A percentile compares a stretch with the other conserved stretches of the same genome.
phyloP scores from a whole-genome alignment of 441 rosid species.

The Biscutella laevigata region DNA sequence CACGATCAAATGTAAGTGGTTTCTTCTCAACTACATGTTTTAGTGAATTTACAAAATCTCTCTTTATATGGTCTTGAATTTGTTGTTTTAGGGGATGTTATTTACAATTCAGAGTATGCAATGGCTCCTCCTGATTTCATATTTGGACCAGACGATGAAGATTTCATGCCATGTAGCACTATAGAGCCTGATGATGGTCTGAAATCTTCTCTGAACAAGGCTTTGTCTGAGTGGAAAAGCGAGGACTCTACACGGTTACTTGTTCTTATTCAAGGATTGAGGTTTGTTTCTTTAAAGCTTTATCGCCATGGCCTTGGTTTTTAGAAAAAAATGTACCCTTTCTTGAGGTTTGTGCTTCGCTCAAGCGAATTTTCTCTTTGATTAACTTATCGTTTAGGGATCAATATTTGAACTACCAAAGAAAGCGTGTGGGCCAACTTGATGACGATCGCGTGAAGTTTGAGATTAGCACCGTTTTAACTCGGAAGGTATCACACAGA shows the following conservation, averaged over 20 bases:
- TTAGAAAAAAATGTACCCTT: background rate
- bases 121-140: conserved; percentile 70
- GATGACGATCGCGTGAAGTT: conserved; percentile 81
- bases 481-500: conserved; percentile 94
- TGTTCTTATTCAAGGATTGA: conserved; percentile 59
- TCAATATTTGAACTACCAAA: conserved; percentile 53
- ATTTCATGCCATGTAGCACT: conserved; percentile 44
- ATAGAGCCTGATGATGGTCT: conserved; percentile 28
- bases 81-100: conserved; percentile 56
- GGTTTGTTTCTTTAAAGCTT: conserved; percentile 30
- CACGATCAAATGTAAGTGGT: conserved; percentile 63
- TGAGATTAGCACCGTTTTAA: conserved; percentile 74
- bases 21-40: too few species aligned
- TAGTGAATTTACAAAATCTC: too few species aligned
- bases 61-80: too few species aligned
- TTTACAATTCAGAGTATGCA: conserved; percentile 76
- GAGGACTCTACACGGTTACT: conserved; percentile 55
- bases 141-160: conserved; percentile 74
- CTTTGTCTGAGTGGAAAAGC: conserved; percentile 58
- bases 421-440: conserved; percentile 56
- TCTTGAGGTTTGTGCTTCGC: background rate
- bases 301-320: background rate
- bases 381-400: conserved; percentile 37
- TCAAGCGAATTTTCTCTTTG: background rate
- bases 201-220: conserved; percentile 20